Conservation (phyloP, 495 filamentous ascomycete species). For the Letharia lupina region DNA sequence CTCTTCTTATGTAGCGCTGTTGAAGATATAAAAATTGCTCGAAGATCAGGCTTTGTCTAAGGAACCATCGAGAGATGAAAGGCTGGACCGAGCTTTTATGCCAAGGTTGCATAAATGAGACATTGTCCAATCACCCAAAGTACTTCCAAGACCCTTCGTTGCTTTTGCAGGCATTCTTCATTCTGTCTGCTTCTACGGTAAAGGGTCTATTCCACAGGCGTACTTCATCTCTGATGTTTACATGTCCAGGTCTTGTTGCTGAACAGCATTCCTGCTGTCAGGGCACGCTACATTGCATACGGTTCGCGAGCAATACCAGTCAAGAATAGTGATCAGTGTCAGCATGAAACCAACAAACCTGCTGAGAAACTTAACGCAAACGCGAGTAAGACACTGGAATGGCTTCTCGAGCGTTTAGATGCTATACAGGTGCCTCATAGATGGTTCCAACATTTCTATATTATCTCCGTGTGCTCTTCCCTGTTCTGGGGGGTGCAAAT, state of each 20-base stretch:
- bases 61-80: neutral
- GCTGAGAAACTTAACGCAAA: neutral
- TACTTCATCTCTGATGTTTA: neutral
- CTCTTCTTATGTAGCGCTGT: too few species aligned
- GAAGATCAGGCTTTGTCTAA: neutral
- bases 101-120: neutral
- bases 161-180: constrained; percentile 7
- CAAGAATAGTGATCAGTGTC: neutral
- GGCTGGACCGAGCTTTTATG: neutral
- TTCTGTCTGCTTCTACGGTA: constrained; percentile 12
- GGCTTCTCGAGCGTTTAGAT: constrained; percentile 44
- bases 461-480: constrained; percentile 59
- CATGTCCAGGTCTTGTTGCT: constrained; percentile 44
- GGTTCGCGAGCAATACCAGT: constrained; percentile 43
- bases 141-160: neutral
- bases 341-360: neutral
- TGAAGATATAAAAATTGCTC: too few species aligned
- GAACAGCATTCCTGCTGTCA: constrained; percentile 42
- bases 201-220: neutral
- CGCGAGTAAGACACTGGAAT: constrained; percentile 6
- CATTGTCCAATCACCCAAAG: neutral
- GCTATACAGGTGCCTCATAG: constrained; percentile 63
- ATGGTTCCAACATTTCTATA: constrained; percentile 85
- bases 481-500: constrained; percentile 71
- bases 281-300: constrained; percentile 49